Base-by-base conservation (phyloP, 1,139 yeast genomes). In the Debaryomyces coudertii region DNA sequence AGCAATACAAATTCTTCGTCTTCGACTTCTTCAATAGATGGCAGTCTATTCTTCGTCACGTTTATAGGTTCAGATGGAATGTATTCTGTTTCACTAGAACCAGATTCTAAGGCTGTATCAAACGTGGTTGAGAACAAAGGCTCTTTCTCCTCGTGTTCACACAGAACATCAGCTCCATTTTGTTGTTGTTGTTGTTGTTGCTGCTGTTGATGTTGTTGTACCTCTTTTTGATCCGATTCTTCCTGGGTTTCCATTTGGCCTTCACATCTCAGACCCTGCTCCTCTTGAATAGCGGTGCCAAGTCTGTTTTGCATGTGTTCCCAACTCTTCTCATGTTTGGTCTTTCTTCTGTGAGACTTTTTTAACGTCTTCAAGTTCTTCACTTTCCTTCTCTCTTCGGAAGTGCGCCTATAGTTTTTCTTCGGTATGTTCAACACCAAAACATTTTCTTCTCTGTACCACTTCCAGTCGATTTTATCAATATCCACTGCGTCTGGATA, bases 1-100 rank as follows among this genome's bases (percentile, higher is more conserved):
- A 70, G 64, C 63, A 71, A 58, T 5, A 71, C 71, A 53, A 68
- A 72, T 50, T 73, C 78, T 53, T 73, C 79, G 52, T 73, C 79
- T 49, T 72, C 77, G 9, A 73, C 76, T 49, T 69, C 77, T 50
- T 71, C 76, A 23, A 72, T 44, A 1, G 71, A 63, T 16, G 77
- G 76, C 41, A 38, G 41, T 29, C 41, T 38, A 7, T 18, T 27
- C 11, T 38, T 38, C 24, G 20, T 38, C 11, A 20, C 14, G 18
- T 23, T 24, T n/a, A 36, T 36, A 4, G 38, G 38, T 24, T 14
- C 23, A 15, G 40, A 24, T 18, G 14, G 16, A 11, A 15, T 36
- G 11, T 31, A 23, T 14, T 14, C 45, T 12, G 35, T 18, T n/a
- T 40, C 53, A 29, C 31, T 53, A 28, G 33, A 45, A 18, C 35